phyloP scores from a whole-genome alignment of 1,139 yeast genomes.

The Yamadazyma mexicana region DNA sequence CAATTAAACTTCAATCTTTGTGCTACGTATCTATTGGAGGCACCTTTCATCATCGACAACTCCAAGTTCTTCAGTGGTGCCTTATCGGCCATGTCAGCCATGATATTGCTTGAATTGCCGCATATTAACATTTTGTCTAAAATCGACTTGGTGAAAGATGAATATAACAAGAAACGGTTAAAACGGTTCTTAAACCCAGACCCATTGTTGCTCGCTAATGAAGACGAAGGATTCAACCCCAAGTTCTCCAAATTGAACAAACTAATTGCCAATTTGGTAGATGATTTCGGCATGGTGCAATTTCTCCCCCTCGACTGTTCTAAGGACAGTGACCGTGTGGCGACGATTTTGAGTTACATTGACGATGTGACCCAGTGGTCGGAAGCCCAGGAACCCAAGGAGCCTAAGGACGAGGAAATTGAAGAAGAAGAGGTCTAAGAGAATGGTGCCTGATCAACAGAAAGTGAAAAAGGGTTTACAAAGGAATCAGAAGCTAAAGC shows the following conservation, averaged over 20 bases:
- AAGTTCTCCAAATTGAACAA: constrained; percentile 71
- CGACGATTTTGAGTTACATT: constrained; percentile 83
- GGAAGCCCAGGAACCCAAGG: constrained; percentile 94
- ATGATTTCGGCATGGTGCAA: constrained; percentile 98
- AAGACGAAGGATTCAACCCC: constrained; percentile 55
- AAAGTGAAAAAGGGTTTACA: too few relatives aligned
- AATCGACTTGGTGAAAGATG: constrained; percentile 78
- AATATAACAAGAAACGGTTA: constrained; percentile 68
- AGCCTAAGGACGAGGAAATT: constrained; percentile 77
- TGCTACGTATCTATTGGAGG: constrained; percentile 89
- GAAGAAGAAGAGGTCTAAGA: constrained; percentile 2
- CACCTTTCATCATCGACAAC: constrained; percentile 87
- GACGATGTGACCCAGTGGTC: constrained; percentile 99
- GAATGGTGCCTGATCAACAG: too few relatives aligned
- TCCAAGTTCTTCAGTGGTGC: constrained; percentile 96
- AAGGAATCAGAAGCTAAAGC: too few relatives aligned
- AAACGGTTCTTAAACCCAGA: constrained; percentile 91
- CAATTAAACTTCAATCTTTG: constrained; percentile 83
- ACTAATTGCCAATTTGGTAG: constrained; percentile 84
- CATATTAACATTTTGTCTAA: constrained; percentile 89
- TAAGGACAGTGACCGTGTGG: constrained; percentile 72
- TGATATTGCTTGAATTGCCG: constrained; percentile 92
- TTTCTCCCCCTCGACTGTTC: constrained; percentile 86
- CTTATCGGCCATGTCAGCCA: constrained; percentile 95
- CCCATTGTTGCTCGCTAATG: constrained; percentile 59